phyloP scores from a whole-genome alignment of 371 early-diverging fungal genomes.

The Encephalitozoon romaleae region DNA sequence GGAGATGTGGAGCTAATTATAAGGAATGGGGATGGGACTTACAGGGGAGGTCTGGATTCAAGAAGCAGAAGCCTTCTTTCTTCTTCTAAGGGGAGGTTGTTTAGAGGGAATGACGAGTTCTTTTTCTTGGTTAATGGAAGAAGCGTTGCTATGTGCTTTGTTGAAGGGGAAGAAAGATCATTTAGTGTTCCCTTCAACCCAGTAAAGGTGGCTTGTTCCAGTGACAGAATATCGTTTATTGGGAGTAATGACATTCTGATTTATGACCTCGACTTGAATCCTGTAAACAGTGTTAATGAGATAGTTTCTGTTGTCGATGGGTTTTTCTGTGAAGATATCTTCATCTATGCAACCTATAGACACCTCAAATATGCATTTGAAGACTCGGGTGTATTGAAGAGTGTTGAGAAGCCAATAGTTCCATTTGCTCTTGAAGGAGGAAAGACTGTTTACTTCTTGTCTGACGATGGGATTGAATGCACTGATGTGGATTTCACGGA shows the following conservation, averaged over 20 bases:
- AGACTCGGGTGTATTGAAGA: constrained; percentile 83
- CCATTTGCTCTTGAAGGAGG: constrained; percentile 70
- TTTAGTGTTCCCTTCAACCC: background rate
- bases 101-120: background rate
- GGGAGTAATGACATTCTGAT: constrained; percentile 67
- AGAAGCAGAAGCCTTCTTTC: background rate
- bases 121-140: constrained; percentile 6
- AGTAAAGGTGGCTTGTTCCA: background rate
- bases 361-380: constrained; percentile 92
- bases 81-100: background rate
- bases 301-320: constrained; percentile 89
- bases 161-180: background rate
- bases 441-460: constrained; percentile 70
- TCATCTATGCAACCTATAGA: constrained; percentile 88
- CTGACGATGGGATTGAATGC: constrained; percentile 72
- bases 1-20: background rate
- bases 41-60: background rate
- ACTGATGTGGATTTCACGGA: constrained; percentile 87
- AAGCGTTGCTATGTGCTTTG: background rate
- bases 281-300: constrained; percentile 76
- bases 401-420: constrained; percentile 82
- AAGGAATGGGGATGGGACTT: constrained; percentile 13
- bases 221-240: constrained; percentile 23
- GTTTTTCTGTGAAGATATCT: constrained; percentile 78
- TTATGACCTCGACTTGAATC: constrained; percentile 72